Conservation (phyloP, 1,284 basidiomycete species). For the Tremellales sp. region DNA sequence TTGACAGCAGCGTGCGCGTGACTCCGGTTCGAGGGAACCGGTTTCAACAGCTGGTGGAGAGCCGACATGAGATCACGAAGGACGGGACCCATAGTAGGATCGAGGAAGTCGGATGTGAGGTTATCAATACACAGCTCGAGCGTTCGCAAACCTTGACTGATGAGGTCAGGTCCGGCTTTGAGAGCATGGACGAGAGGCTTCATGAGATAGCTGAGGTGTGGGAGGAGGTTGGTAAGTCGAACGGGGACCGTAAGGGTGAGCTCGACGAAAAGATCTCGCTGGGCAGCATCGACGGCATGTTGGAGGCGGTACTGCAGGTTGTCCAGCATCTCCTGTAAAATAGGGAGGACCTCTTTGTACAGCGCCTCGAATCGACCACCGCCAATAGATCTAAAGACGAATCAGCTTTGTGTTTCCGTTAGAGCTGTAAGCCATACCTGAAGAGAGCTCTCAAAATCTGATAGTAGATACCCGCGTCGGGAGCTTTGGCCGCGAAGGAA, state of each 20-base stretch:
- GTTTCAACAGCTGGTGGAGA: constrained; percentile 83
- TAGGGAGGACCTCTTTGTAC: constrained; percentile 94
- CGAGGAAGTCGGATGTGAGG: constrained; percentile 95
- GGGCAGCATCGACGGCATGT: constrained; percentile 65
- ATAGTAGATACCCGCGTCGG: constrained; percentile 89
- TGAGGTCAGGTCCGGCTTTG: constrained; percentile 80
- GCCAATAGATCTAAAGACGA: constrained; percentile 69
- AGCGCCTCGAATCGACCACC: constrained; percentile 91
- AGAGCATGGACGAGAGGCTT: constrained; percentile 90
- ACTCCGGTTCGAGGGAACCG: constrained; percentile 83
- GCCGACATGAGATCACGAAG: constrained; percentile 93
- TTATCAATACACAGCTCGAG: constrained; percentile 99
- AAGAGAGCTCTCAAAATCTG: constrained; percentile 92
- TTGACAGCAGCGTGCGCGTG: constrained; percentile 94
- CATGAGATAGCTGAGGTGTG: constrained; percentile 95
- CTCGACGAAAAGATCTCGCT: constrained; percentile 90
- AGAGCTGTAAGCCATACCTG: constrained; percentile 51
- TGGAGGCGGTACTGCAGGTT: constrained; percentile 87
- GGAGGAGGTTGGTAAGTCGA: constrained; percentile 90
- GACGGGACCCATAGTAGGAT: constrained; percentile 91
- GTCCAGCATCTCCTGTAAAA: constrained; percentile 96
- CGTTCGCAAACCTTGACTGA: constrained; percentile 92
- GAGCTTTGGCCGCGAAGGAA: constrained; percentile 84
- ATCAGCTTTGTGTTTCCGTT: constrained; percentile 3
- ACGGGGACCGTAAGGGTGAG: constrained; percentile 96